These are phyloP conservation scores for Pseudotsuga menziesii DNA, from an alignment of 75 land plant genomes.

Conservation along the genomic window DNA sequence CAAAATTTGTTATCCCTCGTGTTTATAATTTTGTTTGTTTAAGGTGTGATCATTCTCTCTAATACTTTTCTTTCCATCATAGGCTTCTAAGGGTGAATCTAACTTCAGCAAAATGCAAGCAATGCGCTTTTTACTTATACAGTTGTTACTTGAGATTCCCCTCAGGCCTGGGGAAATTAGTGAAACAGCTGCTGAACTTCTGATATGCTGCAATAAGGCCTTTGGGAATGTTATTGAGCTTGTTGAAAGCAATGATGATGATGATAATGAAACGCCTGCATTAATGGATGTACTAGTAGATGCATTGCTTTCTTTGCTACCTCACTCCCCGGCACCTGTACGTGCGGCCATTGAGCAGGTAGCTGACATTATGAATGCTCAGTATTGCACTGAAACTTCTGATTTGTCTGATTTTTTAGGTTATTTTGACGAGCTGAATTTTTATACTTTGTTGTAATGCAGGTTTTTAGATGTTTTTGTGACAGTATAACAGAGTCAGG, in stretches of 20 bases:
- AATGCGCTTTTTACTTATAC: constrained; percentile 72
- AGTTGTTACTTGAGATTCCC: constrained; percentile 66
- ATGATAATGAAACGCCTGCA: constrained; percentile 45
- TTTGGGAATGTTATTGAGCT: constrained; percentile 40
- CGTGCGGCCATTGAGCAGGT: constrained; percentile 91
- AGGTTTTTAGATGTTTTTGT: constrained; percentile 83
- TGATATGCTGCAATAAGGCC: constrained; percentile 80
- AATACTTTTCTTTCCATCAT: no score
- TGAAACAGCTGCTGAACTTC: constrained; percentile 69
- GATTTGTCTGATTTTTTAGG: background rate
- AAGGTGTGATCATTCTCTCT: no score
- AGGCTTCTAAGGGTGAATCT: constrained; percentile 5
- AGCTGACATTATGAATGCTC: background rate
- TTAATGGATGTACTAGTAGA: constrained; percentile 92
- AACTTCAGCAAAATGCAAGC: constrained; percentile 53
- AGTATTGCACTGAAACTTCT: background rate
- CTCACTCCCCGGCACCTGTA: constrained; percentile 71
- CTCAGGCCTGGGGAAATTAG: constrained; percentile 56
- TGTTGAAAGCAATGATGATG: constrained; percentile 31
- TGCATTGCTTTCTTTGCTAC: constrained; percentile 74
- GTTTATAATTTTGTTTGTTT: no score
- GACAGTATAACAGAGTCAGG: constrained; percentile 65
- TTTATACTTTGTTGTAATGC: constrained; percentile 4
- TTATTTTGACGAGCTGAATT: background rate
- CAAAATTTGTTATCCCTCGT: no score